Evolutionary conservation across 1,284 basidiomycete genomes (phyloP), one percentile per base, ranked within the genome.

Genomic region (Retiboletus flavoniger): DNA sequence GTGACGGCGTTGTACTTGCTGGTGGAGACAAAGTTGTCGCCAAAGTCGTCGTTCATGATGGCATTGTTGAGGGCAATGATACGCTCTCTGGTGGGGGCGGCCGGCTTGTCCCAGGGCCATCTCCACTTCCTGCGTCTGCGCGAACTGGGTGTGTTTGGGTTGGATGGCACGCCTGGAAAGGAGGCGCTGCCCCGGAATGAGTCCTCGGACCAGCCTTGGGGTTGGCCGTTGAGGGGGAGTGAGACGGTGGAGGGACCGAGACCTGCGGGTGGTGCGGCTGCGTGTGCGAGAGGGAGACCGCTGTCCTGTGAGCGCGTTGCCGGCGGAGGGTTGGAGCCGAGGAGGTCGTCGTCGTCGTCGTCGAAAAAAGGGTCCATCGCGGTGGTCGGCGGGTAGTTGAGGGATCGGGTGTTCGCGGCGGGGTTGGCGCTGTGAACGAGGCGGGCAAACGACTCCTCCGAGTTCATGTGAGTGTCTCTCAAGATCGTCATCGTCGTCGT

Each of bases 1-100:
- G 92, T 92, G 32, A 81, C 80, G 35, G 89, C 61, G 66, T 95
- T 98, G 76, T 98, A 99, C 74, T 99, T 99, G 78, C 89, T 94
- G 19, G 97, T 98, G 42, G 88, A 92, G 48, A 99, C 88, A 59
- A 89, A 89, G 73, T 99, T 99, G 44, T 81, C 84, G 61, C 80
- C 75, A 68, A 81, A 96, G 3, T 90, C 87, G 21, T 71, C 68
- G 63, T 89, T 87, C 46, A 82, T 82, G 54, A 79, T 69, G 17
- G 75, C 67, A 51, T 82, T 80, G 74, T 95, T 95, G 66, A 96
- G 78, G 13, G 84, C 79, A 55, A 95, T 81, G 48, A 87, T 69
- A 51, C 89, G 78, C 70, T 91, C 87, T 35, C 87, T 87, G 5
- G 74, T 73, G 50, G 82, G 69, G 21, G 74, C 76, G 63, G 78